Conservation (phyloP, 257 asterid species). For the Ophiorrhiza pumila region DNA sequence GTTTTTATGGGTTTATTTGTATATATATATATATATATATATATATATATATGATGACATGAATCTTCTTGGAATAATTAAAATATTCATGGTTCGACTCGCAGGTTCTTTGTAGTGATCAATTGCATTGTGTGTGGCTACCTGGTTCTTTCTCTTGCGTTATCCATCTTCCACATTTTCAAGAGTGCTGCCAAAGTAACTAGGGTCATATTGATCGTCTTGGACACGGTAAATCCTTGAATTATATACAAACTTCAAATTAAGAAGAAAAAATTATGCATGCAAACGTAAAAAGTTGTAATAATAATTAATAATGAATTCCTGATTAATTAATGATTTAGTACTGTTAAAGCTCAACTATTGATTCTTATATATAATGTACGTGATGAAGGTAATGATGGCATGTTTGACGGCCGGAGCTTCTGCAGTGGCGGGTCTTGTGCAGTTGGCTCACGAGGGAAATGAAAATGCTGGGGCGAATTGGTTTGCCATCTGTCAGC, state of each 20-base stretch:
- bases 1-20: no score
- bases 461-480: conserved; percentile 57
- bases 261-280: no score
- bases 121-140: conserved; percentile 61
- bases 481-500: conserved; percentile 76
- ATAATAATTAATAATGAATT: no score
- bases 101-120: conserved; percentile 72
- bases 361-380: background rate
- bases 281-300: no score
- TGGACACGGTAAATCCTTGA: conserved; percentile 43
- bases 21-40: no score
- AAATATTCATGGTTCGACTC: no score
- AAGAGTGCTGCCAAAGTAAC: conserved; percentile 33
- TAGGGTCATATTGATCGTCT: conserved; percentile 41
- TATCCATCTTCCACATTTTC: conserved; percentile 58
- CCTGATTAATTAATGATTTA: no score
- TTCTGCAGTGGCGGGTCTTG: conserved; percentile 77
- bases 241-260: no score
- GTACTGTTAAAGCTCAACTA: no score
- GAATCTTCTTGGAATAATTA: no score
- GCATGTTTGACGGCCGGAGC: conserved; percentile 57
- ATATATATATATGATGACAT: background rate
- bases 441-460: conserved; percentile 75
- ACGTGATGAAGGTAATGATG: conserved; percentile 46
- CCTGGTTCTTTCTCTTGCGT: conserved; percentile 54